phyloP scores from a whole-genome alignment of 2,329 filamentous ascomycete genomes.

The Fusarium nisikadoi region DNA sequence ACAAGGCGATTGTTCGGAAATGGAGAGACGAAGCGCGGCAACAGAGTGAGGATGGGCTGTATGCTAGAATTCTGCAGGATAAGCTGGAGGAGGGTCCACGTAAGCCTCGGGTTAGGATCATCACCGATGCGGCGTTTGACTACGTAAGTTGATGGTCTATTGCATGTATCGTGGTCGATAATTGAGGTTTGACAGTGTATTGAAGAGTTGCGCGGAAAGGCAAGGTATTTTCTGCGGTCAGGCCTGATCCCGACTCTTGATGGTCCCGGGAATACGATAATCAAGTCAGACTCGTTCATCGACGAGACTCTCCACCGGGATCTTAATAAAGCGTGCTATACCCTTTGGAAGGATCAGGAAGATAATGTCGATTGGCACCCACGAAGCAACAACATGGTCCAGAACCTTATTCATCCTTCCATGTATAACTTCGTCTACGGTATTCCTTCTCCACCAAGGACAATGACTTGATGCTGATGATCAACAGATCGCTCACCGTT shows the following conservation, averaged over 20 bases:
- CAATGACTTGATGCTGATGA: background rate
- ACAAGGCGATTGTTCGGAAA: conserved; percentile 10
- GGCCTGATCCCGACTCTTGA: background rate
- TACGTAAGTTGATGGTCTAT: background rate
- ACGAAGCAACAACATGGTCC: conserved; percentile 1
- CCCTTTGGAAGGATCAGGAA: background rate
- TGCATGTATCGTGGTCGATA: accelerated
- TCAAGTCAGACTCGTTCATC: conserved; percentile 4
- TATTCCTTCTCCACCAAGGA: background rate
- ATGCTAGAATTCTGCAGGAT: background rate
- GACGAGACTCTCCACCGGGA: background rate
- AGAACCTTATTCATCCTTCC: conserved; percentile 5
- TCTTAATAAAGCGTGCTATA: background rate
- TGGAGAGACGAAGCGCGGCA: conserved; percentile 6
- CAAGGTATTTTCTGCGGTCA: background rate
- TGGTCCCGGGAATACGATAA: background rate
- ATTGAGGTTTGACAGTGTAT: background rate
- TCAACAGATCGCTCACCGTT: background rate
- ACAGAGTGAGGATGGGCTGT: background rate
- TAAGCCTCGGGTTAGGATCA: background rate
- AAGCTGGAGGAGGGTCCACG: background rate
- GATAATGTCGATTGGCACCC: conserved; percentile 2
- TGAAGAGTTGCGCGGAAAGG: background rate
- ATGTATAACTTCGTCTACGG: conserved; percentile 6
- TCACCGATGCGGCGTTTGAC: background rate